These are phyloP conservation scores for Melastoma malabathricum DNA, from an alignment of 345 rosid species.

Conservation along the genomic window DNA sequence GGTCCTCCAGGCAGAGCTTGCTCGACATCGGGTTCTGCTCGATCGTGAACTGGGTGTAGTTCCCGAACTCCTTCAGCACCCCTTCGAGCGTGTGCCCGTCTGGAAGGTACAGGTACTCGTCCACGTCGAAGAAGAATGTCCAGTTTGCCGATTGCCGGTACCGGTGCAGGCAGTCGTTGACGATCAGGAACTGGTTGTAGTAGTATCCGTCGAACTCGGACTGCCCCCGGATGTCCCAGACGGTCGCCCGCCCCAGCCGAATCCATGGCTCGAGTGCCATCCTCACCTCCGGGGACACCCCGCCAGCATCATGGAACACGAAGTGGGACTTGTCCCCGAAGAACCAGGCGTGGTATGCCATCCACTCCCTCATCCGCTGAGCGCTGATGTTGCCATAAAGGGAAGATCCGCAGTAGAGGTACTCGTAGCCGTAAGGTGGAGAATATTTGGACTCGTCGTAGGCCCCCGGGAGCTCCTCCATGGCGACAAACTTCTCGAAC, in stretches of 20 bases:
- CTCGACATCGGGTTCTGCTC: conserved; percentile 88
- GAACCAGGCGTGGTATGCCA: conserved; percentile 88
- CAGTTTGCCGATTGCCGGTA: conserved; percentile 56
- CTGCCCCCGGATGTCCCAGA: conserved; percentile 63
- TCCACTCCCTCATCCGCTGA: conserved; percentile 68
- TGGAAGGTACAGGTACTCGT: conserved; percentile 70
- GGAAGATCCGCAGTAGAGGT: conserved; percentile 76
- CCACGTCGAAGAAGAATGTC: conserved; percentile 85
- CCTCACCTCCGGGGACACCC: conserved; percentile 44
- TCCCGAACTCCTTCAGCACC: conserved; percentile 43
- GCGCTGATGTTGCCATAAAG: conserved; percentile 64
- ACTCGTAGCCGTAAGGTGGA: conserved; percentile 55
- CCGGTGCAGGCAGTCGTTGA: conserved; percentile 72
- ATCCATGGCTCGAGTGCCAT: conserved; percentile 69
- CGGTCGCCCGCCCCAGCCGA: conserved; percentile 52
- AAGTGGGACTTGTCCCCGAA: conserved; percentile 76
- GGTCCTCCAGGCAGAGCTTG: conserved; percentile 57
- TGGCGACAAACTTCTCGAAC: conserved; percentile 41
- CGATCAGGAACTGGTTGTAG: conserved; percentile 76
- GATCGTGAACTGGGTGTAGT: conserved; percentile 68
- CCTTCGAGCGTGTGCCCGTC: conserved; percentile 35
- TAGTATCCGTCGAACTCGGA: conserved; percentile 65
- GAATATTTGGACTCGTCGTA: conserved; percentile 35
- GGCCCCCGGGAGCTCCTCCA: conserved; percentile 50
- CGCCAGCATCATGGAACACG: conserved; percentile 86